Evolutionary conservation across 2,329 filamentous ascomycete genomes (phyloP), one percentile per base, ranked within the genome.

Genomic region (Didymella pomorum): DNA sequence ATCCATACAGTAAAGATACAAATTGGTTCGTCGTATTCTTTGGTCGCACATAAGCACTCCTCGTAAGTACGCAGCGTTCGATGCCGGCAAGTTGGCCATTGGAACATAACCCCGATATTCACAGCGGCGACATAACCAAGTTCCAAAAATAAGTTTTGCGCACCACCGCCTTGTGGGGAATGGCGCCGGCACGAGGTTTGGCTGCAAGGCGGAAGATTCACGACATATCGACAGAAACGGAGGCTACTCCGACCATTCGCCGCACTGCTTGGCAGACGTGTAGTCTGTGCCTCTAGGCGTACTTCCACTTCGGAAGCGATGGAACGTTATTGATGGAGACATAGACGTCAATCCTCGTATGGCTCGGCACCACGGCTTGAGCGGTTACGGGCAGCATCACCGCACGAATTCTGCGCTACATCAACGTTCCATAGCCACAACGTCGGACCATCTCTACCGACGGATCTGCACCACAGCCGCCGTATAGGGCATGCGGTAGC

Each of bases 391-490:
- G 14, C 31, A 35, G 31, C 16, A 43, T 2, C 16, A 26, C 35
- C 25, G 44, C 35, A 37, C 28, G 4, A 21, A n/a, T 23, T 12
- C 26, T 16, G 10, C n/a, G 16, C 10, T 49, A 16, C 37, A 12
- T 23, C 33, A n/a, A 37, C 11, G n/a, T 33, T 21, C 12, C 31
- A 23, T 35, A 25, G 18, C 21, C 18, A 16, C n/a, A 45, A 23
- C n/a, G n/a, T 42, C 26, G 26, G 26, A 31, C 29, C 29, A 31
- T 31, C 16, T 4, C 6, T 31, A 16, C 6, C 29, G 29, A 9
- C 21, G 10, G 55, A 58, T 58, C 48, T 46, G 20, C 53, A 56
- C 20, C n/a, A 46, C 21, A 20, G 14, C 16, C 41, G 33, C 47
- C 53, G 33, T 20, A 14, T 33, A 46, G 16, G 41, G 46, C 31